Evolutionary conservation across 2,329 filamentous ascomycete species (phyloP), one percentile per base, ranked within the genome.

Genomic region (Dothideomycetes sp.): DNA sequence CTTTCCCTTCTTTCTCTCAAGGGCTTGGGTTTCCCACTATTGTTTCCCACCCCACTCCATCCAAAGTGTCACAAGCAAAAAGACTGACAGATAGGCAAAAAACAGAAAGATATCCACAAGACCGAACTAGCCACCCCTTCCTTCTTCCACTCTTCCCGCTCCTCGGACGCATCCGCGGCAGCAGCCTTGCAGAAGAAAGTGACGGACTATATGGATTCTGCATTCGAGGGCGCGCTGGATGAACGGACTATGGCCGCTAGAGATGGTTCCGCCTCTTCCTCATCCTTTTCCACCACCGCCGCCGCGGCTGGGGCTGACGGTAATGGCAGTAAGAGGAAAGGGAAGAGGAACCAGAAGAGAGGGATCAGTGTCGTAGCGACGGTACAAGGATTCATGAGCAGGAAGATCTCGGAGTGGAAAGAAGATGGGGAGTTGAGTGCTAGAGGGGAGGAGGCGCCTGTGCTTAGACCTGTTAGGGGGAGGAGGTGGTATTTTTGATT

Each of bases 391-490:
- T 49, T 47, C 14, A 42, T 45, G 24, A 36, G 39, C 17, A 41
- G 42, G 29, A 42, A 40, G 38, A 47, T 38, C 4, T 35, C 38
- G 33, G 27, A 30, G 34, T 32, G 37, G 15, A 31, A 42, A 5
- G 5, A 5, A 16, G 36, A 40, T 34, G 33, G 41, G 34, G 31
- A 37, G 34, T 12, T 17, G 29, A 36, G 30, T 8, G 31, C 34
- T 34, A 41, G 27, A 33, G 45, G 40, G 14, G 37, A 39, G 18
- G 48, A 43, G 18, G 46, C 42, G 43, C 43, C 34, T 22, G 19
- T 29, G 18, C 12, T 52, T 41, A 51, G 44, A 47, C 50, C 50
- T 36, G 48, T 45, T 43, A 52, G 44, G 40, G 47, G 42, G 19
- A 45, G 47, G 41, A 36, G 40, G 49, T 53, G 49, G 36, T 44